Evolutionary conservation across 2,329 filamentous ascomycete genomes (phyloP).

Genomic region (Ascochyta clinopodiicola): DNA sequence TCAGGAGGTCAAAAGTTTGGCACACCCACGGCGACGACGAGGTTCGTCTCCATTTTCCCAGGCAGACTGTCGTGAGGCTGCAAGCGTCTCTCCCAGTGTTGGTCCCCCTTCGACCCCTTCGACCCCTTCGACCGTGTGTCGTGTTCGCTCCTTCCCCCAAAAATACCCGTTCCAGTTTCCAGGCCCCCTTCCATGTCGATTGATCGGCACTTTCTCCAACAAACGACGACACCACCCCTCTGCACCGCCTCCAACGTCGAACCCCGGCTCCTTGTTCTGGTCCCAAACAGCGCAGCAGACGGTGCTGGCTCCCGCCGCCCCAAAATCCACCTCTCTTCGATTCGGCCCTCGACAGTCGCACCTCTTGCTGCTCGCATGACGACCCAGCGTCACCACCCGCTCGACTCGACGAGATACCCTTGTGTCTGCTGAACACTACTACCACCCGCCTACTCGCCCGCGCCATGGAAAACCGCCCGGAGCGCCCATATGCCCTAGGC

Average conservation of each 20-base stretch:
- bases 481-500: slow-evolving; percentile 44
- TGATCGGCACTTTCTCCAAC: slow-evolving; percentile 13
- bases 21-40: slow-evolving; percentile 18
- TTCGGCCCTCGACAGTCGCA: slow-evolving; percentile 33
- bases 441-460: slow-evolving; percentile 6
- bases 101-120: slow-evolving; percentile 4
- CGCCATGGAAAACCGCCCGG: slow-evolving; percentile 36
- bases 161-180: background rate
- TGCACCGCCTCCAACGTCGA: slow-evolving; percentile 11
- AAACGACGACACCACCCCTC: slow-evolving; percentile 19
- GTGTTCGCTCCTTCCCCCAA: slow-evolving; percentile 40
- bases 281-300: slow-evolving; percentile 11
- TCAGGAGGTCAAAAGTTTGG: slow-evolving; percentile 32
- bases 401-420: slow-evolving; percentile 33
- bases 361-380: slow-evolving; percentile 43
- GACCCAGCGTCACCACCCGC: slow-evolving; percentile 30
- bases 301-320: slow-evolving; percentile 8
- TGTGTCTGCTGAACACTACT: slow-evolving; percentile 25
- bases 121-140: slow-evolving; percentile 19
- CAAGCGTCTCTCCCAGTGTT: slow-evolving; percentile 4
- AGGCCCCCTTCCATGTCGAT: slow-evolving; percentile 13
- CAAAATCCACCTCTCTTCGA: slow-evolving; percentile 24
- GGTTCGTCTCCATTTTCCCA: slow-evolving; percentile 18
- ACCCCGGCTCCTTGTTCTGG: slow-evolving; percentile 12
- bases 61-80: slow-evolving; percentile 23